Percentiles rank a stretch among this genome's conserved stretches.
Evolutionary conservation across 257 asterid species (phyloP).

Genomic region (Solanum tarapatanum): DNA sequence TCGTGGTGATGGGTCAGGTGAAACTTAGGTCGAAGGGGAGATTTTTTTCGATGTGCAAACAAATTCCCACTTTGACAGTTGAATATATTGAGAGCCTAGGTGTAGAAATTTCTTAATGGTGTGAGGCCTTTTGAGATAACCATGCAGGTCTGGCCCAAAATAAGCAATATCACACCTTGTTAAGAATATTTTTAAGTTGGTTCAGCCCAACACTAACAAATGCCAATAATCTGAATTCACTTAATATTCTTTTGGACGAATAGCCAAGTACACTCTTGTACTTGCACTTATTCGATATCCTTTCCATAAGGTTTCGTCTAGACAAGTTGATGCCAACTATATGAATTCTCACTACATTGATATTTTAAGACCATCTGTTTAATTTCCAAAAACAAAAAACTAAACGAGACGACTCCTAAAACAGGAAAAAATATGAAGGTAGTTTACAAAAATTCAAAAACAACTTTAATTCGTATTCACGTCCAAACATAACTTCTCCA

Average conservation of each 20-base stretch:
- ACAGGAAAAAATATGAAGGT: background rate
- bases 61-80: background rate
- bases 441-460: background rate
- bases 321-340: background rate
- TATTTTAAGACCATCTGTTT: background rate
- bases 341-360: no score
- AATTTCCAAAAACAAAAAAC: background rate
- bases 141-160: background rate
- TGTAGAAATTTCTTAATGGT: no score
- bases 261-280: background rate
- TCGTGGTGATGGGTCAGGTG: background rate
- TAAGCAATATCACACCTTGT: background rate
- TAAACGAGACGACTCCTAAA: background rate
- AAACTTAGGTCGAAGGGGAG: background rate
- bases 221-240: background rate
- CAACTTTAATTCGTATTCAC: background rate
- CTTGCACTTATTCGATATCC: background rate
- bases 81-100: background rate
- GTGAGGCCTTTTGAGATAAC: background rate
- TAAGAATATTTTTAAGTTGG: background rate
- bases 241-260: background rate
- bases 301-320: background rate
- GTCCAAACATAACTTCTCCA: background rate
- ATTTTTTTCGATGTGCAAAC: no score
- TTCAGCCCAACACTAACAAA: background rate